Evolutionary conservation across 1,139 yeast species (phyloP), one percentile per base, ranked within the genome.

Genomic region (Pichia sp.): DNA sequence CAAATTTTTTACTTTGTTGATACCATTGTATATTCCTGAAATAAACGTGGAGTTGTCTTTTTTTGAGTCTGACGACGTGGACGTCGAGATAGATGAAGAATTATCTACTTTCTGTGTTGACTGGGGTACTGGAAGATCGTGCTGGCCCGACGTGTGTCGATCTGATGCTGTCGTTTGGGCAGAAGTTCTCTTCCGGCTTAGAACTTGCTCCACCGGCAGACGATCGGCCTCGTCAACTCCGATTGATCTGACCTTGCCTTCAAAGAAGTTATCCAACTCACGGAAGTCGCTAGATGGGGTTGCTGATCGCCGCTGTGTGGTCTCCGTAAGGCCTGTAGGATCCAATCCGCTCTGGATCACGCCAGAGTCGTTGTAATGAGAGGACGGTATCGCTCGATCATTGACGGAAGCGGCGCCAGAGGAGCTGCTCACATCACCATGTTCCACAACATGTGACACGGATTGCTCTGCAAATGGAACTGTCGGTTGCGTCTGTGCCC

Each of bases 211-310:
- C 6, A 44, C 54, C 3, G 50, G 53, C 31, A 58, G 39, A 48
- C 48, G 45, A 10, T 54, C 45, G 9, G 49, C 51, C 2, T 58
- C 51, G 31, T 45, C 51, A 19, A 50, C 52, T 22, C 55, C 42
- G 10, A 60, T 51, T 3, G 47, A 47, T 28, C 63, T 41, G 19
- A 60, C 58, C 9, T 42, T 22, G 16, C 54, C 56, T 10, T 49
- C 52, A 39, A 58, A 60, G 36, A 47, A 48, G 3, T 40, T 39
- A 43, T 55, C 54, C 22, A 56, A 21, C 16, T 31, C 36, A 12
- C 16, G 16, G 13, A 31, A n/a, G 16, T n/a, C 36, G 16, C 36
- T 8, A 3, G 16, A 6, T 7, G 36, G 36, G 16, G 36, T 31
- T 12, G 10, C 36, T 2, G 36, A 31, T 6, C 13, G 10, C 36